These are phyloP conservation scores for Acanthamoeba rhysodes DNA, from an alignment of 208 protist genomes.

Conservation along the genomic window DNA sequence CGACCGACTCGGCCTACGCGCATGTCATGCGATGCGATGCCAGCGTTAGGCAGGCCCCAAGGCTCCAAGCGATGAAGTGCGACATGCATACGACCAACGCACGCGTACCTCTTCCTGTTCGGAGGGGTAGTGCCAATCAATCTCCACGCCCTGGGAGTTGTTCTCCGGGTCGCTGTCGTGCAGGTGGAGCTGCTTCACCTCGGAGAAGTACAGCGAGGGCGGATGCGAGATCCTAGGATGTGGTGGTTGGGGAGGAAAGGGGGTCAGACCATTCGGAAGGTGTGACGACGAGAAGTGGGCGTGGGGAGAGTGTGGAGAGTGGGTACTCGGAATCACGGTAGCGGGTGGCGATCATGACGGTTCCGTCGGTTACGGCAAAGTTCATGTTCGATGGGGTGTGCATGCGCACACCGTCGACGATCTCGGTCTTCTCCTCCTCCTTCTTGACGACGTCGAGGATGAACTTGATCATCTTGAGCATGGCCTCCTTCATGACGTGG, in stretches of 20 bases:
- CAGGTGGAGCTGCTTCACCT: conserved; percentile 51
- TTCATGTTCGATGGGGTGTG: conserved; percentile 65
- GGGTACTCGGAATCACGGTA: conserved; percentile 48
- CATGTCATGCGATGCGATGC: neutral
- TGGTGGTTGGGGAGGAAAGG: too few relatives aligned
- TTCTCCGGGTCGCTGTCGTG: neutral
- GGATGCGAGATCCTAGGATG: conserved; percentile 17
- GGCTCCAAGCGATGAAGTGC: too few relatives aligned
- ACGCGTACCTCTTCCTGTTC: conserved; percentile 1
- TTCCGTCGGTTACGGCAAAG: conserved; percentile 68
- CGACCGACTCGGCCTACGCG: conserved; percentile 46
- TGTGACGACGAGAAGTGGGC: neutral
- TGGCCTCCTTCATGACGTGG: conserved; percentile 62
- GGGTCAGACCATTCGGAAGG: neutral
- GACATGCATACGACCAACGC: neutral
- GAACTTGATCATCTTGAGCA: conserved; percentile 72
- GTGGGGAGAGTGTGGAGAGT: neutral
- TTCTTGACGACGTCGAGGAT: conserved; percentile 50
- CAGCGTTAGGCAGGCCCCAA: neutral
- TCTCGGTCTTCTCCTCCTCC: conserved; percentile 29
- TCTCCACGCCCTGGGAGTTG: conserved; percentile 22
- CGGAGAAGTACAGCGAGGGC: conserved; percentile 70
- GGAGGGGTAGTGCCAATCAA: conserved; percentile 52
- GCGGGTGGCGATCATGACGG: conserved; percentile 69
- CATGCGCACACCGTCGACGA: conserved; percentile 17